Evolutionary conservation across 2,329 filamentous ascomycete genomes (phyloP), one percentile per base, ranked within the genome.

Genomic region (Fusarium sarcochroum): DNA sequence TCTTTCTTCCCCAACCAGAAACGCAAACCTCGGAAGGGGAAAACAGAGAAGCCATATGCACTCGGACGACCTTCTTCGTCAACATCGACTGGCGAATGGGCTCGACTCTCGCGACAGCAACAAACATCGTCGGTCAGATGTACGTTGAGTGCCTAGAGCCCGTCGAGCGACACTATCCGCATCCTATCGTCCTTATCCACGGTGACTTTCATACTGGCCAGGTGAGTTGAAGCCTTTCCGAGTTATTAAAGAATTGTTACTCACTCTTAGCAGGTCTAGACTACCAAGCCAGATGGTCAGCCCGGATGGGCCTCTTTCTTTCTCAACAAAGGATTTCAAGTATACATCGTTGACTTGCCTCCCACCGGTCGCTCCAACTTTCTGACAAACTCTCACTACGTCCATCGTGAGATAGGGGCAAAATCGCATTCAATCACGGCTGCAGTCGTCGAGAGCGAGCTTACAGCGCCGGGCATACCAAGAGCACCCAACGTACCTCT

Each of bases 291-390:
- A 7, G 83, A 86, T 55, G 78, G 80, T 15, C 69, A 76, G 3
- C 76, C 77, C 2, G 83, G 83, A 10, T 86, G 84, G 84, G 80
- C 82, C 0, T 78, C 79, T 0, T 81, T 75, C 52, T 86, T 86
- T 46, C 68, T 83, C 2, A 66, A 68, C 1, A 66, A 76, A 23
- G 83, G 83, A 4, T 82, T 82, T 48, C 74, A 73, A 3, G 80
- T 86, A 11, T 83, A 81, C 59, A 58, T 85, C 9, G 75, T 81
- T 7, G 83, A 86, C 51, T 73, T 83, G 13, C 79, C 83, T 9
- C 76, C 75, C 0, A 76, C 76, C 7, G 82, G 82, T 2, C 79
- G 82, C 34, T 79, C 78, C 3, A 71, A 73, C 25, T 76, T 69
- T 38, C 37, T 73, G 7, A 68, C 64, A 2, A 49, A 45, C 4